Conservation (phyloP, 2,329 filamentous ascomycete genomes). For the Xenosphaeropsis pyriputrescens region DNA sequence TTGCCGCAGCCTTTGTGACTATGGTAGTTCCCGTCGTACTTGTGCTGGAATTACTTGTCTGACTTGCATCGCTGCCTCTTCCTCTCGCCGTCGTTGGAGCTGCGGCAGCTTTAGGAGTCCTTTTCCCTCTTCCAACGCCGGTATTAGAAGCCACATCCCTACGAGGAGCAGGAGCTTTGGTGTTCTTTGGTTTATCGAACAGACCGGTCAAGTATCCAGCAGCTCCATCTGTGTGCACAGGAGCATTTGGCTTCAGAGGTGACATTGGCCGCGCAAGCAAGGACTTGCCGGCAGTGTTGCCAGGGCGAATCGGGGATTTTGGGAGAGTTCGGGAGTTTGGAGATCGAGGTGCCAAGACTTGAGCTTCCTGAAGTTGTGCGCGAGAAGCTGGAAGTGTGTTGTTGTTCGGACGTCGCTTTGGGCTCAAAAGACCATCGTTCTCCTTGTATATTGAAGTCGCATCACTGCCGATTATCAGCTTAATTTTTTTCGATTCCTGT, state of each 20-base stretch:
- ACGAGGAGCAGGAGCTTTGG: conserved; percentile 28
- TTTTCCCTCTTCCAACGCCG: conserved; percentile 12
- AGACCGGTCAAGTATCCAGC: conserved; percentile 35
- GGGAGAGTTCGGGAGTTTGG: conserved; percentile 50
- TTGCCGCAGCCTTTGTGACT: conserved; percentile 34
- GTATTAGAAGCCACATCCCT: conserved; percentile 11
- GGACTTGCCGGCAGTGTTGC: conserved; percentile 37
- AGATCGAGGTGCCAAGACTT: conserved; percentile 70
- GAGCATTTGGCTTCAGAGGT: conserved; percentile 37
- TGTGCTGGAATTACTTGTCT: conserved; percentile 47
- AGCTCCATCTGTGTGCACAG: conserved; percentile 18
- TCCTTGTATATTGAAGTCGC: conserved; percentile 62
- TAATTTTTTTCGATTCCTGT: too few relatives aligned
- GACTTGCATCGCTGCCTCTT: conserved; percentile 40
- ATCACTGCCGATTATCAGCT: conserved; percentile 29
- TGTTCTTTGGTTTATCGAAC: conserved; percentile 45
- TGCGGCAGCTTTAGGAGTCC: conserved; percentile 17
- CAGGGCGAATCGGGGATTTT: conserved; percentile 11
- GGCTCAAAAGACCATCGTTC: conserved; percentile 50
- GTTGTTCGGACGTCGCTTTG: conserved; percentile 46
- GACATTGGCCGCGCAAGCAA: conserved; percentile 43
- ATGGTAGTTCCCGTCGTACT: conserved; percentile 47
- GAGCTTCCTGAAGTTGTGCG: conserved; percentile 28
- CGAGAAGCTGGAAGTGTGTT: conserved; percentile 23
- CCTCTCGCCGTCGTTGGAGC: conserved; percentile 23